Base-by-base conservation (phyloP, 768 basidiomycete genomes). In the Xanthoconium purpureum region DNA sequence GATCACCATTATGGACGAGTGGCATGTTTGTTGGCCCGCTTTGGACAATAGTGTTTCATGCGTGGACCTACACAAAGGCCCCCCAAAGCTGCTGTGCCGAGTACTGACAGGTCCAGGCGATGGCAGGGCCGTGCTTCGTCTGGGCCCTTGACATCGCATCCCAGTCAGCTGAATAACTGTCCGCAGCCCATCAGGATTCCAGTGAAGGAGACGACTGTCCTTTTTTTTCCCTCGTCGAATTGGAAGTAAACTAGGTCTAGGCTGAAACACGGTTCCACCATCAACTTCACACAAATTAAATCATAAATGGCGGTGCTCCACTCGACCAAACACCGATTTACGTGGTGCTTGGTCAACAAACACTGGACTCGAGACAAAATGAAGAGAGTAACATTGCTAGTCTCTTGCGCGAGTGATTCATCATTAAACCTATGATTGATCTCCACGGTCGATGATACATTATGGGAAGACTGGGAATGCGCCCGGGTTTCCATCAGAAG, bases 401-500 rank as follows among this genome's bases (percentile, higher is more conserved):
- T 46, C 37, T 12, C 13, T 45, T 45, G 11, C 2, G 33, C 33
- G 12, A 12, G 46, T 48, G 38, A 52, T 52, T 43, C 37, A 24
- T 42, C 37, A n/a, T n/a, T n/a, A n/a, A n/a, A n/a, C n/a, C n/a
- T 17, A 17, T 28, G 33, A 35, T 28, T 49, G 36, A 38, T 49
- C 48, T 29, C 48, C 47, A 47, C 45, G 57, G 55, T 37, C 18
- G 57, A 55, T 60, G 58, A 47, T 49, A 43, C 36, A 46, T 51
- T 15, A 50, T 18, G 29, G 28, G 24, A 57, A 43, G 55, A n/a
- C 52, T 48, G 54, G 38, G 42, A 52, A 56, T 44, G 55, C 39
- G 55, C 55, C 39, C 36, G 62, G 24, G 33, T 66, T 69, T 69
- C 68, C 67, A 69, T 69, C 68, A 69, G 69, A 69, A 71, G 44